phyloP scores from a whole-genome alignment of 768 basidiomycete genomes.

The Mrakia hoshinonis region DNA sequence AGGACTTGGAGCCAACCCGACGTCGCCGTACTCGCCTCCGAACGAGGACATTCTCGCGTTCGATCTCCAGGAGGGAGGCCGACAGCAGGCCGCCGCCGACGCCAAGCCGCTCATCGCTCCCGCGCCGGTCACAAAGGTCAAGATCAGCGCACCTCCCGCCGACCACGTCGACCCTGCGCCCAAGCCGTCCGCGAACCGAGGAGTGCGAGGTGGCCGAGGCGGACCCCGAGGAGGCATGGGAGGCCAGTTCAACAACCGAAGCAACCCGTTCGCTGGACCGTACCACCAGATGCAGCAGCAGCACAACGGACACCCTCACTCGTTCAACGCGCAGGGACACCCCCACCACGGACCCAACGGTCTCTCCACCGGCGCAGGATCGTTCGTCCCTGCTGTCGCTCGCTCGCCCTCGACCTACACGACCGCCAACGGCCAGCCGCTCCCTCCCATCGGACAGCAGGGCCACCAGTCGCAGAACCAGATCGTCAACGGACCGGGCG shows the following conservation, averaged over 20 bases:
- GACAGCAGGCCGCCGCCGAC: not conserved
- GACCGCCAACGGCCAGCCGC: not conserved
- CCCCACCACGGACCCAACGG: not conserved
- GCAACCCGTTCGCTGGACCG: conserved; percentile 14
- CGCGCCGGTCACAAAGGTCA: not conserved
- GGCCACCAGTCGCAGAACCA: not conserved
- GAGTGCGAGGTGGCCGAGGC: conserved; percentile 4
- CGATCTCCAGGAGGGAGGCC: not conserved
- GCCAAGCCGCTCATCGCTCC: not conserved
- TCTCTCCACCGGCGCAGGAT: not conserved
- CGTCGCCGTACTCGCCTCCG: not conserved
- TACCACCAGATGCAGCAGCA: conserved; percentile 21
- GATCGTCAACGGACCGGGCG: not conserved
- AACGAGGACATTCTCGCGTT: not conserved
- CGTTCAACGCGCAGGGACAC: not conserved
- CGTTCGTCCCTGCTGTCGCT: not conserved
- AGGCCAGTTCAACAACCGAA: conserved; percentile 1
- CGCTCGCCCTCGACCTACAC: not conserved
- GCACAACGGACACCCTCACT: conserved; percentile 6
- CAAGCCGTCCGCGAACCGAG: not conserved
- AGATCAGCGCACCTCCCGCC: not conserved
- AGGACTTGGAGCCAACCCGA: not conserved
- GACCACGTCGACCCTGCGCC: not conserved
- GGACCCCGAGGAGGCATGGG: not conserved
- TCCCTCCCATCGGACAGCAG: not conserved